Evolutionary conservation across 2,329 filamentous ascomycete genomes (phyloP), one percentile per base, ranked within the genome.

Genomic region (Aspergillus oerlinghausenensis): DNA sequence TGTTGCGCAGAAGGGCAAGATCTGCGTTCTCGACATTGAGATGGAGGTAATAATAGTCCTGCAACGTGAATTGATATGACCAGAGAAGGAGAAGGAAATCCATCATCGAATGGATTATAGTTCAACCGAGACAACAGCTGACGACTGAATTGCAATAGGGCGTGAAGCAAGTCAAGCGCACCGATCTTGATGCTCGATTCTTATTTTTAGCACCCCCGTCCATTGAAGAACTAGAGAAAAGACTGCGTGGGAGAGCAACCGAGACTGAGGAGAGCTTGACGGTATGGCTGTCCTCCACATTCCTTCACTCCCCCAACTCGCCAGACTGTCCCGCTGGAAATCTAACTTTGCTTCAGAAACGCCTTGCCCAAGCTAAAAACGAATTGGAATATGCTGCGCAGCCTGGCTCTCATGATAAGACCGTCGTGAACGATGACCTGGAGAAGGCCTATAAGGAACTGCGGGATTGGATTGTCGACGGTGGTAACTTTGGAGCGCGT

Each of bases 11-110:
- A 84, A 87, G 76, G 88, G 86, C 51, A 82, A 82, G 67, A 84
- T 92, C 45, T 93, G 92, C 60, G 86, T 97, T 50, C 79, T 97
- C 64, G 93, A 97, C 73, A 97, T 97, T 70, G 93, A 97, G 81
- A 96, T 97, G 90, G 92, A 96, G 84, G 87, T 88, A 71, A 35
- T 77, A 66, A 49, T 29, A 3, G 29, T 50, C 3, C 43, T 11
- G n/a, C 14, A 38, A 38, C 32, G 17, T 38, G 32, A 38, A 38
- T 8, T 38, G 14, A 38, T 38, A 38, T 5, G 14, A 17, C 35
- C 32, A 50, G 21, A 50, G 19, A 48, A 10, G 5, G 10, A 49
- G 45, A 48, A 21, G 19, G 50, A 21, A 25, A 38, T 50, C 45
- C 47, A 19, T 45, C 42, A 45, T 11, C 21, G 4, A 21, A 47